phyloP scores from a whole-genome alignment of 164 flowering plant species.

The Akebia trifoliata region DNA sequence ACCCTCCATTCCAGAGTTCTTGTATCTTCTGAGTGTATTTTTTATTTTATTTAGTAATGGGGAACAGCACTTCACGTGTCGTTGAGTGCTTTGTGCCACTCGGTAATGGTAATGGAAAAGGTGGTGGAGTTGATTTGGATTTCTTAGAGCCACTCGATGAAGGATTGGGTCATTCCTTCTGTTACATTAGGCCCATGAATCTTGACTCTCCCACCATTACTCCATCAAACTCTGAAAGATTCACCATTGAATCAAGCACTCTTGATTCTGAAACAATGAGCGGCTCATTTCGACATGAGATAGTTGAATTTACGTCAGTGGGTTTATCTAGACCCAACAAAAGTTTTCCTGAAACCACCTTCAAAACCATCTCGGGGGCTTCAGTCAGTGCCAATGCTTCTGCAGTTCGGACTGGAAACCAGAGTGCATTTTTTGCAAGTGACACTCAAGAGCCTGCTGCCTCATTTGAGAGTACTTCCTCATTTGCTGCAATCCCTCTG shows the following conservation, averaged over 20 bases:
- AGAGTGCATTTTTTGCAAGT: slow-evolving; percentile 32
- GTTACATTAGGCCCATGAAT: slow-evolving; percentile 56
- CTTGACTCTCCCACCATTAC: slow-evolving; percentile 53
- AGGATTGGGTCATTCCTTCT: slow-evolving; percentile 69
- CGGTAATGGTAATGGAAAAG: slow-evolving; percentile 25
- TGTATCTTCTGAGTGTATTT: slow-evolving; percentile 12
- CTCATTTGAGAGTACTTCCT: slow-evolving; percentile 58
- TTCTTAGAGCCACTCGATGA: slow-evolving; percentile 61
- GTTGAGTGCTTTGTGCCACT: slow-evolving; percentile 32
- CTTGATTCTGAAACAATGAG: slow-evolving; percentile 54
- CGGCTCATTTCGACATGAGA: slow-evolving; percentile 50
- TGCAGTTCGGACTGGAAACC: slow-evolving; percentile 46
- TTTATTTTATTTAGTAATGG: slow-evolving; percentile 26
- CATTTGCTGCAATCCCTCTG: slow-evolving; percentile 57
- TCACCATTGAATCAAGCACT: slow-evolving; percentile 56
- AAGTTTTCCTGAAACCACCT: slow-evolving; percentile 45
- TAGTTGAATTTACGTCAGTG: slow-evolving; percentile 32
- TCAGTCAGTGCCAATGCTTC: slow-evolving; percentile 69
- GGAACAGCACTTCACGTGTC: slow-evolving; percentile 35
- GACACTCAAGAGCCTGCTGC: slow-evolving; percentile 55
- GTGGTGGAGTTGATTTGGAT: slow-evolving; percentile 29
- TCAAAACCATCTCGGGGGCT: slow-evolving; percentile 63
- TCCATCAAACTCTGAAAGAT: slow-evolving; percentile 65
- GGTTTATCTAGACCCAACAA: slow-evolving; percentile 32
- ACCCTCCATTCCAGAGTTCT: slow-evolving; percentile 18